Evolutionary conservation across 2,329 filamentous ascomycete genomes (phyloP), one percentile per base, ranked within the genome.

Genomic region (Lecanoromycetidae sp.): DNA sequence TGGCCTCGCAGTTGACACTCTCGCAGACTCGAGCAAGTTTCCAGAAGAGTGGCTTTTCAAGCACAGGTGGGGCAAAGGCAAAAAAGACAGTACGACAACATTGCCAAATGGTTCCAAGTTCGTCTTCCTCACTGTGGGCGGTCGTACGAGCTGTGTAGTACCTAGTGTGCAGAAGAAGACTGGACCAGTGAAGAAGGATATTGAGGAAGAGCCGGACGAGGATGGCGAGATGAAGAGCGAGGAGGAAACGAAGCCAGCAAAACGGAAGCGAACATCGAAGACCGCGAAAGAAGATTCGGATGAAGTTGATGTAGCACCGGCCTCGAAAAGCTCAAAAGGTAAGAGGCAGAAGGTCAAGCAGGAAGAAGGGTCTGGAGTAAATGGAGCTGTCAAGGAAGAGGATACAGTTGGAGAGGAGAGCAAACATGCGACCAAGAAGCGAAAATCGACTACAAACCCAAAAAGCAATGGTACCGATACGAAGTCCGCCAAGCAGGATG

Each of bases 41-140:
- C 91, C 91, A 0, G 72, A 83, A 4, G 74, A 88, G 52, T 98
- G 91, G 87, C 69, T 94, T 9, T 93, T 94, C 70, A 82, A 84
- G 52, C 74, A 93, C 60, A 77, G 87, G 22, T 96, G 91, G 91
- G 78, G 80, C 10, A 94, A 95, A 60, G 85, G 85, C 17, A 87
- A 86, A 60, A 87, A 90, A 60, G 75, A 74, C 25, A 72, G 77
- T 1, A 65, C 73, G 0, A 76, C 75, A 4, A 75, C 73, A 40
- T 66, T 96, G 23, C 90, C 90, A 0, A 93, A 79, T 54, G 91
- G 91, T 0, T 82, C 87, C 53, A 87, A 83, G 63, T 80, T 96
- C 37, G 79, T 80, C 0, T 91, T 90, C 59, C 66, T 96, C 40
- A 95, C 83, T 0, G 90, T 96, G 0, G 90, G 90, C 0, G 88